Evolutionary conservation across 1,284 basidiomycete genomes (phyloP), one percentile per base, ranked within the genome.

Genomic region (Heliocybe sulcata): DNA sequence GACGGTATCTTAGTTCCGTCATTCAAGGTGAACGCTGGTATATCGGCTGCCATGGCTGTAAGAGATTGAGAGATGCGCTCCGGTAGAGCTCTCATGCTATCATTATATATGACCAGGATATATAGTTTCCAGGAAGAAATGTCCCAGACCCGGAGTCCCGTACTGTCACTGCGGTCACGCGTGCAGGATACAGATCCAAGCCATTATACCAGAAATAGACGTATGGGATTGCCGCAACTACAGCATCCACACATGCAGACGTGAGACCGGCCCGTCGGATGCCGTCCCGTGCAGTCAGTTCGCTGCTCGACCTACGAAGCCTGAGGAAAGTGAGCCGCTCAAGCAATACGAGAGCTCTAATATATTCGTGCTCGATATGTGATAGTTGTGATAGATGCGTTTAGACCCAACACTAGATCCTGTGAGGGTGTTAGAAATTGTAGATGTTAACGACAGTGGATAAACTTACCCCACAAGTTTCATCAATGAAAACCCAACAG

Each of bases 401-500:
- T 31, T 12, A 31, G 4, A 31, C 4, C 12, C 8, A 3, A 20
- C 4, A 42, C 19, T 20, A 42, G 4, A 42, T 42, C 16, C 38
- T 42, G n/a, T n/a, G n/a, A 20, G n/a, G 16, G 4, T 3, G 16
- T 11, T 52, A 52, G 51, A 31, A 20, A 4, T 4, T 31, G 26
- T 16, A 33, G 4, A 3, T 12, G 16, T 8, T 33, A 27, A 52
- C 9, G 26, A 52, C 3, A 26, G 20, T 8, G n/a, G 4, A 35
- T 4, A n/a, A 10, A 6, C 79, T 59, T 65, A 87, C 87, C 83
- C 83, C 61, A 87, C 77, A 35, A 76, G 69, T 59, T 74, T 74
- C 86, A 92, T 90, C 58, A 94, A 76, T 20, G 82, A 68, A 70
- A 86, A 94, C 2, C 92, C 92, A 50, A 94, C 74, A 0, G 90